These are phyloP conservation scores for Phyllosticta citriasiana DNA, from an alignment of 2,329 filamentous ascomycete species.

Conservation along the genomic window DNA sequence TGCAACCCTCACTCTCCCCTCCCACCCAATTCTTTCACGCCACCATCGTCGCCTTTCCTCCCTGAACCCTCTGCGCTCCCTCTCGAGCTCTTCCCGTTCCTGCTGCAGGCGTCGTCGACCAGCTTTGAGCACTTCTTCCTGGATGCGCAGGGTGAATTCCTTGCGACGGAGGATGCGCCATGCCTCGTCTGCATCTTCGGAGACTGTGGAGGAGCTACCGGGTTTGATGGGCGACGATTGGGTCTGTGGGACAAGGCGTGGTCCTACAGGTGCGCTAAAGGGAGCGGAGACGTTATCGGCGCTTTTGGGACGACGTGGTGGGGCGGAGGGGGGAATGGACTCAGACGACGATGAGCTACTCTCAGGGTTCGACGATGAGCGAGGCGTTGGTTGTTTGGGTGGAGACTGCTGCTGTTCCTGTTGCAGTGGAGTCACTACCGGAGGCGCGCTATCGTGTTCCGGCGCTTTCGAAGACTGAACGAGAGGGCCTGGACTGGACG, in stretches of 20 bases:
- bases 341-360: not conserved
- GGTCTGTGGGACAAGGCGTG: not conserved
- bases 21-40: not conserved
- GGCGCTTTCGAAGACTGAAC: not conserved
- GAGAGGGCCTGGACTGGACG: not conserved
- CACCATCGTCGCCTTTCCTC: not conserved
- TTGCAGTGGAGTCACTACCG: not conserved
- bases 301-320: not conserved
- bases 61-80: not conserved
- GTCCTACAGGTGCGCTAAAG: not conserved
- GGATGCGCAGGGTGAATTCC: not conserved
- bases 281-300: not conserved
- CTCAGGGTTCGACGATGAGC: not conserved
- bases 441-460: not conserved
- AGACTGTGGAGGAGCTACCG: not conserved
- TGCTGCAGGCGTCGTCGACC: not conserved
- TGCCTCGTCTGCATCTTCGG: not conserved
- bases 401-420: not conserved
- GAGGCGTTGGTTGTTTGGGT: not conserved
- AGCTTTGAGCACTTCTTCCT: not conserved
- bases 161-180: not conserved
- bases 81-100: conserved; percentile 3
- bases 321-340: not conserved
- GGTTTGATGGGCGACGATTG: not conserved
- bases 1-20: not conserved